Base-by-base conservation (phyloP, 2,329 filamentous ascomycete species). In the Colletotrichum graminicola region DNA sequence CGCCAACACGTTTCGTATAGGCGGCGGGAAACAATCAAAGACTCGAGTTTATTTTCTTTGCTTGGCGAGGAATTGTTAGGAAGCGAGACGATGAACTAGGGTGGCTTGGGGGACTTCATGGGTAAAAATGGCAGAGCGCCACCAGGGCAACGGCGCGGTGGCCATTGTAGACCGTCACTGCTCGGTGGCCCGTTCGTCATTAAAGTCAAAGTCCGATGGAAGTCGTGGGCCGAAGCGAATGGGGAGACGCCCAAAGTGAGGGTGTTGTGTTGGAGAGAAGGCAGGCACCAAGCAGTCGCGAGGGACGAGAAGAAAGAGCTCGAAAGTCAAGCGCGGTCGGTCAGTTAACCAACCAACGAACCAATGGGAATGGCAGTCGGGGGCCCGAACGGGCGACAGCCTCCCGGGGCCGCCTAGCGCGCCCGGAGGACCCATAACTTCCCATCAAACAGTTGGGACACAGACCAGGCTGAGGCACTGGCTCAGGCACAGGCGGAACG, bases 111-210 rank as follows among this genome's bases (percentile, higher is more conserved):
- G 10, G 34, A 23, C 18, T 34, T 36, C 65, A 71, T 45, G 64
- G 39, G 64, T 49, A 36, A 60, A 63, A 68, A 63, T 60, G 68
- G 60, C 68, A 68, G 68, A 63, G 68, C 68, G 68, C 65, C 68
- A 63, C 65, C 68, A 39, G 54, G 59, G 59, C 63, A 68, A 68
- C 68, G 39, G 65, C 59, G 52, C 34, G 36, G n/a, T 47, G 8
- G 62, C 21, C 55, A 54, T 32, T 36, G 39, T 18, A 14, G n/a
- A 16, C 36, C 64, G 57, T 67, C 56, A 34, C 18, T 34, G 34
- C 55, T 32, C 26, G 6, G 18, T 36, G 26, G 61, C n/a, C 26
- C n/a, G 18, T 45, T 45, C 16, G 41, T 43, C 23, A 55, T 43
- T 47, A 45, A 63, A 55, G 61, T 16, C 61, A 52, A 43, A 51